Conservation (phyloP, 306 rosid species). For the Vachellia pachyceras region DNA sequence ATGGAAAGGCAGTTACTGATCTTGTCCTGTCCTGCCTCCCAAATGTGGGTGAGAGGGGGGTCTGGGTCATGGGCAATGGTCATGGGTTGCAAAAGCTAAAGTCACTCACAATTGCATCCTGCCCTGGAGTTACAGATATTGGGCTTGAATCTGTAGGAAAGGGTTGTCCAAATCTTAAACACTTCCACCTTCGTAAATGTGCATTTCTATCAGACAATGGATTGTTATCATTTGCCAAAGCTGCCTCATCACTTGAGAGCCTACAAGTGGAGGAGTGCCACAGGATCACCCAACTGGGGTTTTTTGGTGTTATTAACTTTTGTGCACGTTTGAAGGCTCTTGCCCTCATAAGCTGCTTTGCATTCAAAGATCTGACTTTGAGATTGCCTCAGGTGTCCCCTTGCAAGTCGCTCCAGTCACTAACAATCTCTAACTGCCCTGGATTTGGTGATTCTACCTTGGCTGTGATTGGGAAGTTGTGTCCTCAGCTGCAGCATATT, state of each 20-base stretch:
- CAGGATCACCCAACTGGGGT: conserved; percentile 84
- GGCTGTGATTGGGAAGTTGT: conserved; percentile 69
- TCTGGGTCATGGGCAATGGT: conserved; percentile 94
- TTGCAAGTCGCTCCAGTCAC: conserved; percentile 66
- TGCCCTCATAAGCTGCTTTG: conserved; percentile 72
- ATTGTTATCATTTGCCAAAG: conserved; percentile 70
- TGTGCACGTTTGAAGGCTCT: conserved; percentile 77
- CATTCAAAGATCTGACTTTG: conserved; percentile 67
- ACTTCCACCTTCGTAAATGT: conserved; percentile 62
- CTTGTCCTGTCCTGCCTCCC: conserved; percentile 72
- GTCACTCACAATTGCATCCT: conserved; percentile 73
- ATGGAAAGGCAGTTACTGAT: conserved; percentile 78
- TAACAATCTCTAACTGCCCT: conserved; percentile 72
- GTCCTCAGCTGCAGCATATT: conserved; percentile 79
- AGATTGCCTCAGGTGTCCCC: conserved; percentile 50
- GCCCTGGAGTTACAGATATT: conserved; percentile 81
- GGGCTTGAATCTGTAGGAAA: conserved; percentile 86
- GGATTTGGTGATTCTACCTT: conserved; percentile 80
- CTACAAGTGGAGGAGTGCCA: conserved; percentile 94
- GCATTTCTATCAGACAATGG: conserved; percentile 80
- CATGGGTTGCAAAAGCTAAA: conserved; percentile 87
- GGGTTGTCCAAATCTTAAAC: conserved; percentile 86
- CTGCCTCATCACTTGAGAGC: conserved; percentile 78
- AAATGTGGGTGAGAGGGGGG: conserved; percentile 79
- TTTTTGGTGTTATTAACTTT: conserved; percentile 74